Evolutionary conservation across 352 stramenopile species (phyloP), one percentile per base, ranked within the genome.

Genomic region (Phytophthora pisi): DNA sequence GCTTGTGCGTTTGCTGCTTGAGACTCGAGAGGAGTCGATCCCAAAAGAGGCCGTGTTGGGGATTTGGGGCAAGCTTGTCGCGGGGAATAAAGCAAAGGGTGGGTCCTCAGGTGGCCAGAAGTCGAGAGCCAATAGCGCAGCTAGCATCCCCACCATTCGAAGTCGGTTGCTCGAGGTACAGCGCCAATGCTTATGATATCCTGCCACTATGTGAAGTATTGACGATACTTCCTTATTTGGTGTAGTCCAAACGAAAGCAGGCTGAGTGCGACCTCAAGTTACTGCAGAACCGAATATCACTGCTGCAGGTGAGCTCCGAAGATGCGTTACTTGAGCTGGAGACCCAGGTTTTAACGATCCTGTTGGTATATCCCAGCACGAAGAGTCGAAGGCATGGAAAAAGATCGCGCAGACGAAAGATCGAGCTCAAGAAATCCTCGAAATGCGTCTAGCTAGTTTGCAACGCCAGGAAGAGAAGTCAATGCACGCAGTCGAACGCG

Each of bases 371-470:
- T 11, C 4, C 15, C 55, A 92, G 80, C 83, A 88, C 64, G 85
- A 93, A 68, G 86, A 93, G 45, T 75, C 73, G 0, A 89, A 88
- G 51, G 86, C 84, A 24, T 92, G 84, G 86, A 88, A 91, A 49
- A 94, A 91, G 61, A 94, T 92, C 20, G 75, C 80, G 36, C 82
- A 91, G 69, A 94, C 86, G 0, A 86, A 91, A 50, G 84, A 91
- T 47, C 77, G 80, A 10, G 86, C 86, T 13, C 72, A 92, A 53
- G 80, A 91, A 64, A 86, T 94, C 15, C 72, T 92, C 26, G 73
- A 88, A 8, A 74, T 89, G 54, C 82, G 86, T 8, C 46, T 86
- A 38, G 80, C 80, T 0, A 90, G 75, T 45, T 13, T 88, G 20
- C 76, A 78, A 42, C 79, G 82, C 6, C 66, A 79, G 50, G 74